These are phyloP conservation scores for Amanita subjunquillea DNA, from an alignment of 768 basidiomycete genomes.

Conservation along the genomic window DNA sequence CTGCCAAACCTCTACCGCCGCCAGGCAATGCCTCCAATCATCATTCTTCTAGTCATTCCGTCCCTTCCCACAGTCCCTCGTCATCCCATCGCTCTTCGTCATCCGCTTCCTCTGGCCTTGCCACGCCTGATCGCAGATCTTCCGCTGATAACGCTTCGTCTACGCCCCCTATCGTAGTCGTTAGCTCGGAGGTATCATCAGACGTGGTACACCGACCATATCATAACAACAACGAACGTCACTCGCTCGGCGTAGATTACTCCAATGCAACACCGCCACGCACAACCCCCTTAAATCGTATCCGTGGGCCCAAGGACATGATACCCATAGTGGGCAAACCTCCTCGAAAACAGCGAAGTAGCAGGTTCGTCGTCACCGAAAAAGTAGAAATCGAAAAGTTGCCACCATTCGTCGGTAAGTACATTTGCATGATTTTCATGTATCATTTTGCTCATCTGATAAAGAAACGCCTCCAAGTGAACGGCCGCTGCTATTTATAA, in stretches of 20 bases:
- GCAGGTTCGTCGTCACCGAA: constrained; percentile 92
- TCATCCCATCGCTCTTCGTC: constrained; percentile 33
- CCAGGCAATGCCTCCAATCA: constrained; percentile 28
- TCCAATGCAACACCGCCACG: constrained; percentile 51
- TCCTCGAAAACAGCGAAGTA: constrained; percentile 95
- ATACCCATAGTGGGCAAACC: constrained; percentile 95
- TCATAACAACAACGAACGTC: constrained; percentile 36
- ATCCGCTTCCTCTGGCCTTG: constrained; percentile 25
- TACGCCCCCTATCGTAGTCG: constrained; percentile 80
- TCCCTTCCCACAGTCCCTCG: constrained; percentile 28
- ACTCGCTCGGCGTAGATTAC: constrained; percentile 37
- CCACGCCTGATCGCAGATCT: constrained; percentile 53
- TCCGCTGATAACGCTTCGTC: constrained; percentile 33
- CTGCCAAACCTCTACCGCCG: constrained; percentile 53
- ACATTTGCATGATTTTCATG: neutral
- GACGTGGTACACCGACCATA: constrained; percentile 36
- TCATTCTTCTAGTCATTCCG: constrained; percentile 28
- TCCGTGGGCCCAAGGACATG: constrained; percentile 87
- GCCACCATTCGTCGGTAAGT: constrained; percentile 79
- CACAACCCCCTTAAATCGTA: constrained; percentile 57
- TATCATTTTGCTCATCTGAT: neutral
- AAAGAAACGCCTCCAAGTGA: constrained; percentile 85
- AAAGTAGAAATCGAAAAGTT: constrained; percentile 93
- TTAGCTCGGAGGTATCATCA: constrained; percentile 56
- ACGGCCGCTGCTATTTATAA: constrained; percentile 84